Evolutionary conservation across 208 protist genomes (phyloP).

Genomic region (Zelonia costaricensis): DNA sequence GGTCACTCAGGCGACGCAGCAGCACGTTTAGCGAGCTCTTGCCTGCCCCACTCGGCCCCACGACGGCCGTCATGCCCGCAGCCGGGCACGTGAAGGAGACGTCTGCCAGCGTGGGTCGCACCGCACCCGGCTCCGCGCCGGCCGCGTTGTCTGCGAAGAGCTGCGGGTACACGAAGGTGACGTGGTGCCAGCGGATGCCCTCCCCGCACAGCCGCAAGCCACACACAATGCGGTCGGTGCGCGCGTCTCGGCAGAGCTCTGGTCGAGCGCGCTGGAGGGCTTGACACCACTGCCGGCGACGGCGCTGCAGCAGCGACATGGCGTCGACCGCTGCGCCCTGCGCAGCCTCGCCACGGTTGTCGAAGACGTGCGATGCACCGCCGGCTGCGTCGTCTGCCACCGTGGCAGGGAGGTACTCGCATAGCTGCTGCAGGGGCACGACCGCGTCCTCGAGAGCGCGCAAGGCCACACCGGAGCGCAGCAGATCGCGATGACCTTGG

Average conservation of each 20-base stretch:
- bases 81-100: constrained; percentile 32
- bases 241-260: constrained; percentile 36
- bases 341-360: not conserved
- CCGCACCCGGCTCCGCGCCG: not conserved
- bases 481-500: constrained; percentile 4
- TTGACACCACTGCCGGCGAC: constrained; percentile 20
- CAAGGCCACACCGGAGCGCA: constrained; percentile 18
- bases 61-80: constrained; percentile 50
- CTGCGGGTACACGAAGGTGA: constrained; percentile 75
- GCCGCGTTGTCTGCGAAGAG: constrained; percentile 16
- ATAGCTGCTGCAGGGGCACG: constrained; percentile 27
- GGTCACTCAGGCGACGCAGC: constrained; percentile 78
- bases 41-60: constrained; percentile 78
- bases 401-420: constrained; percentile 29
- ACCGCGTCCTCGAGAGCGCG: constrained; percentile 18
- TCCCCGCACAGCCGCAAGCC: constrained; percentile 41
- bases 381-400: constrained; percentile 1
- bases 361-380: too few relatives aligned
- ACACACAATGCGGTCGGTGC: constrained; percentile 43
- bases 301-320: constrained; percentile 11
- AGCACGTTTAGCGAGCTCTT: constrained; percentile 77
- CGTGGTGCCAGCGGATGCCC: constrained; percentile 45
- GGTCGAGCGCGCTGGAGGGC: constrained; percentile 1
- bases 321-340: not conserved
- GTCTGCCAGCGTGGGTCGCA: constrained; percentile 22